Conservation (phyloP, 306 rosid genomes). For the Sesbania bispinosa region DNA sequence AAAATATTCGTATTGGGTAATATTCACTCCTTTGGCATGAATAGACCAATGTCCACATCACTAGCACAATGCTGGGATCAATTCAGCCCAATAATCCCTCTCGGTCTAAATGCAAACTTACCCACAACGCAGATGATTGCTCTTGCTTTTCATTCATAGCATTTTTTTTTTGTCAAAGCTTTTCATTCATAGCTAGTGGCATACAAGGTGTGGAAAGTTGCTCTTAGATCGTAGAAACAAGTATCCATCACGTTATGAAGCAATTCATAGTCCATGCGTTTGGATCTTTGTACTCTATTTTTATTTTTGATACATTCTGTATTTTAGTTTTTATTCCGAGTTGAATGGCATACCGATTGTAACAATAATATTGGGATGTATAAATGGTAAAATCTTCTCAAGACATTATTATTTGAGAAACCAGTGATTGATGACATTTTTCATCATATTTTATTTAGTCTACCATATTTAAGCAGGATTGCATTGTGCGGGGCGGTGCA, state of each 20-base stretch:
- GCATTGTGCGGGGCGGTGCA: not conserved
- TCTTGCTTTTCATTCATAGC: slow-evolving; percentile 26
- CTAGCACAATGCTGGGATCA: slow-evolving; percentile 26
- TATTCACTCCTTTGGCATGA: not conserved
- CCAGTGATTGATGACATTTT: not conserved
- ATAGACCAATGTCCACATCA: slow-evolving; percentile 2
- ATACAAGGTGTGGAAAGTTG: not conserved
- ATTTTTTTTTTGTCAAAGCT: too few species aligned
- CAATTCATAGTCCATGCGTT: not conserved
- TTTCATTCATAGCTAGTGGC: too few species aligned
- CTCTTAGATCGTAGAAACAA: too few species aligned
- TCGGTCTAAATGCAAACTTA: slow-evolving; percentile 13
- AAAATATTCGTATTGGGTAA: not conserved
- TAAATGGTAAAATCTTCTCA: not conserved
- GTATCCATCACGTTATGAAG: not conserved
- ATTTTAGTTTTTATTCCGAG: not conserved
- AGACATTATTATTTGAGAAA: not conserved
- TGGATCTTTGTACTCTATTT: not conserved
- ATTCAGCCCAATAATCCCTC: slow-evolving; percentile 17
- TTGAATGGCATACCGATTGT: slow-evolving; percentile 5
- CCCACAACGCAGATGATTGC: slow-evolving; percentile 27
- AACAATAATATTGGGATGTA: not conserved
- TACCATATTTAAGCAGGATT: not conserved
- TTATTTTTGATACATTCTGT: not conserved
- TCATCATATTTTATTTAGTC: not conserved